These are phyloP conservation scores for Globisporangium carolinianum DNA, from an alignment of 352 stramenopile species.

Conservation along the genomic window DNA sequence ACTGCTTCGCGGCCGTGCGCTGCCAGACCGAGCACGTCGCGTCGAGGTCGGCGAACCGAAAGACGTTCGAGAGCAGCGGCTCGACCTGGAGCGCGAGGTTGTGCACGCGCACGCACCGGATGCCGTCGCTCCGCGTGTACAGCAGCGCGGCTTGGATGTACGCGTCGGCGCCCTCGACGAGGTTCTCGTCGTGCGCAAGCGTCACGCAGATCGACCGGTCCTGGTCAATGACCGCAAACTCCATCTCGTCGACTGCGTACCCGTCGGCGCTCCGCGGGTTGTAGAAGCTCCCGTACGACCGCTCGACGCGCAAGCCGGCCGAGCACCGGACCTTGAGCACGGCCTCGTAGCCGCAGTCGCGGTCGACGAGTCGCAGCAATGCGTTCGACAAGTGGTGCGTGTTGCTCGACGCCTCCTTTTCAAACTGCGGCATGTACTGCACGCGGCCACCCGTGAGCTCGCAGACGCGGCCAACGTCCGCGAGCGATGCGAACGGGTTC, in stretches of 20 bases:
- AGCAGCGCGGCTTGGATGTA: slow-evolving; percentile 88
- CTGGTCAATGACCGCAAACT: slow-evolving; percentile 84
- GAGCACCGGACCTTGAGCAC: slow-evolving; percentile 88
- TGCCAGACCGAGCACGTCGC: slow-evolving; percentile 84
- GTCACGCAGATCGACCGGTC: slow-evolving; percentile 82
- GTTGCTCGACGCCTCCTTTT: slow-evolving; percentile 80
- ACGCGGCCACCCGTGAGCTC: slow-evolving; percentile 83
- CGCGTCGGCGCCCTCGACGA: slow-evolving; percentile 62
- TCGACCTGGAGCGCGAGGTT: slow-evolving; percentile 82
- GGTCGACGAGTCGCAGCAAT: slow-evolving; percentile 64
- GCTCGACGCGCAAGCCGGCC: slow-evolving; percentile 73
- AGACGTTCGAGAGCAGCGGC: slow-evolving; percentile 78
- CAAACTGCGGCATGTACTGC: slow-evolving; percentile 82
- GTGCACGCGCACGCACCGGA: slow-evolving; percentile 88
- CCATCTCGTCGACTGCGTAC: slow-evolving; percentile 77
- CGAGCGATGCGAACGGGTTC: slow-evolving; percentile 77
- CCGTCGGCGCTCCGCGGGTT: slow-evolving; percentile 47
- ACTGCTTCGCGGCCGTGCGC: slow-evolving; percentile 65
- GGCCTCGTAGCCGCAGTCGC: slow-evolving; percentile 76
- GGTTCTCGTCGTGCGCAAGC: slow-evolving; percentile 82
- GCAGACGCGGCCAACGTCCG: slow-evolving; percentile 71
- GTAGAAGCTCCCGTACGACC: slow-evolving; percentile 83
- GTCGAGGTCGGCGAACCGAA: slow-evolving; percentile 84
- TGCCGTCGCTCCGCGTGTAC: slow-evolving; percentile 80
- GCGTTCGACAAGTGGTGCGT: slow-evolving; percentile 69